Evolutionary conservation across 1,139 yeast species (phyloP).

Genomic region (Lodderomyces orthopsilosis): DNA sequence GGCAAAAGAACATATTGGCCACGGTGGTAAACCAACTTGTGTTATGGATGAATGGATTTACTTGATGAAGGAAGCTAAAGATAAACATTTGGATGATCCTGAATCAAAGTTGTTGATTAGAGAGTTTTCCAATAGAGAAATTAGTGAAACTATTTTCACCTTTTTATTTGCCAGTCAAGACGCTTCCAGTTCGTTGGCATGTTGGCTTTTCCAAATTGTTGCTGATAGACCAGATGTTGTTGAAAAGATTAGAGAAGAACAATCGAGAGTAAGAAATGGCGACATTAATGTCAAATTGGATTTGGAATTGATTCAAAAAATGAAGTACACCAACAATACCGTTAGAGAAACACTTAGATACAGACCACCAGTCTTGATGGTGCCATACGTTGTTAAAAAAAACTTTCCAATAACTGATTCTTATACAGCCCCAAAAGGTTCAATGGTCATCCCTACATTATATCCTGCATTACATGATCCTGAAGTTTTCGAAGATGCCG

Average conservation of each 20-base stretch:
- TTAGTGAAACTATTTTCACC: slow-evolving; percentile 93
- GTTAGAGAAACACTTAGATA: slow-evolving; percentile 89
- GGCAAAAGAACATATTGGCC: slow-evolving; percentile 74
- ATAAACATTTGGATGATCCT: slow-evolving; percentile 42
- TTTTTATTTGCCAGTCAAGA: slow-evolving; percentile 97
- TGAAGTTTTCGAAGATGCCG: slow-evolving; percentile 92
- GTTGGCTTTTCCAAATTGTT: slow-evolving; percentile 95
- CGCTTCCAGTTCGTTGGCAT: slow-evolving; percentile 96
- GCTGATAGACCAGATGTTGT: slow-evolving; percentile 94
- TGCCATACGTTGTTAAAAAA: slow-evolving; percentile 89
- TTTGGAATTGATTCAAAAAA: slow-evolving; percentile 73
- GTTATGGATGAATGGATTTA: slow-evolving; percentile 94
- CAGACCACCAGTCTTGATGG: slow-evolving; percentile 98
- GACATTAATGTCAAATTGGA: slow-evolving; percentile 62
- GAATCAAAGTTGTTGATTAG: slow-evolving; percentile 63
- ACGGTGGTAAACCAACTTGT: slow-evolving; percentile 78
- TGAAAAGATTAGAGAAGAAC: slow-evolving; percentile 85
- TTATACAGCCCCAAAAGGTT: slow-evolving; percentile 92
- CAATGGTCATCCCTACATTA: slow-evolving; percentile 93
- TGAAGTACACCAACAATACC: slow-evolving; percentile 86
- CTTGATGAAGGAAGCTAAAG: slow-evolving; percentile 76
- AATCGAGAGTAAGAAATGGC: slow-evolving; percentile 73
- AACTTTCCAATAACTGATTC: slow-evolving; percentile 76
- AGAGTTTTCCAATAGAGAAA: slow-evolving; percentile 85
- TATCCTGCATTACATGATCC: slow-evolving; percentile 97